Conservation (phyloP, 805 yeast species). For the Teunomyces aglyptinius region DNA sequence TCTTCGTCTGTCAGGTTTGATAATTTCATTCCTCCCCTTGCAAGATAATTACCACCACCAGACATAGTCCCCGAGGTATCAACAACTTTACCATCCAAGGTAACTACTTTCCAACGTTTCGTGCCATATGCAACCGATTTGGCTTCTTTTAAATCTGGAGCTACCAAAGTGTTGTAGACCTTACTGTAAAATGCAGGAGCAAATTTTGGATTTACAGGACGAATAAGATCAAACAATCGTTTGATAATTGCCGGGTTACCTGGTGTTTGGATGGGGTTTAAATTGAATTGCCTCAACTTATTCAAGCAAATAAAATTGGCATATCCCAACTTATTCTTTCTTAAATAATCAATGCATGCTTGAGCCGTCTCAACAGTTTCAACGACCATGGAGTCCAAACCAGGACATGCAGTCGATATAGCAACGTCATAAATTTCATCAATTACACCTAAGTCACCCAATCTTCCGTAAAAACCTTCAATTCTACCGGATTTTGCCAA, state of each 20-base stretch:
- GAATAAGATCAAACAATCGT: slow-evolving; percentile 79
- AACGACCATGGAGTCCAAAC: slow-evolving; percentile 89
- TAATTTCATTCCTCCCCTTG: slow-evolving; percentile 75
- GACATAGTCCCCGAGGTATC: slow-evolving; percentile 94
- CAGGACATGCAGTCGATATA: slow-evolving; percentile 90
- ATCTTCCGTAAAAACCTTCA: slow-evolving; percentile 80
- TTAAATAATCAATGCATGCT: slow-evolving; percentile 69
- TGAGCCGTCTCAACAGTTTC: slow-evolving; percentile 66
- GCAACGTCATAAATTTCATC: slow-evolving; percentile 90
- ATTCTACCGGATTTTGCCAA: slow-evolving; percentile 80
- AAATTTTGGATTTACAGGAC: slow-evolving; percentile 64
- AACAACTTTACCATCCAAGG: slow-evolving; percentile 86
- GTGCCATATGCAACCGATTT: slow-evolving; percentile 82
- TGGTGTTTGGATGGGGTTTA: slow-evolving; percentile 65
- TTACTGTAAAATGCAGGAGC: slow-evolving; percentile 88
- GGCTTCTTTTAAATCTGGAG: slow-evolving; percentile 74
- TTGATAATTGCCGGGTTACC: slow-evolving; percentile 60
- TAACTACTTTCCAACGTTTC: slow-evolving; percentile 83
- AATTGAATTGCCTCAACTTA: slow-evolving; percentile 63
- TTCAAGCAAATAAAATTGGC: slow-evolving; percentile 82
- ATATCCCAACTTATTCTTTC: slow-evolving; percentile 81
- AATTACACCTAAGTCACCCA: slow-evolving; percentile 91
- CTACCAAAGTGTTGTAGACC: slow-evolving; percentile 83
- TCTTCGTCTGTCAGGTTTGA: slow-evolving; percentile 32
- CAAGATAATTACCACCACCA: slow-evolving; percentile 83